A percentile compares a stretch with the other conserved stretches of the same genome.
Conservation (phyloP, 2,329 filamentous ascomycete species). For the Stemphylium lycopersici region DNA sequence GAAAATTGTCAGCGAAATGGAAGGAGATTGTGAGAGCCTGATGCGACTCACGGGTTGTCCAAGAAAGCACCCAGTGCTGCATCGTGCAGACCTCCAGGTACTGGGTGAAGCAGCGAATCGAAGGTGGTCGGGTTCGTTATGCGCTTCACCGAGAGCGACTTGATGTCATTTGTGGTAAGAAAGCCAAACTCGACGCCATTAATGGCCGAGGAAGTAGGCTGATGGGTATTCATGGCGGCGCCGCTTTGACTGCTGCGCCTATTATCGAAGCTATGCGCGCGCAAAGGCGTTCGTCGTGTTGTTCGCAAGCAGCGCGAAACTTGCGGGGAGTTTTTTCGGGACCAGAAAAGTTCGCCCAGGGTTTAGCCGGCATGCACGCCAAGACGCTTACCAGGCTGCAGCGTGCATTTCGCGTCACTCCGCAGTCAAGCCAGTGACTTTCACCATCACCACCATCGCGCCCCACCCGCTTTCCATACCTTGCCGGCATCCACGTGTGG, state of each 20-base stretch:
- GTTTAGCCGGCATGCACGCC: slow-evolving; percentile 31
- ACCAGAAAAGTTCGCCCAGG: slow-evolving; percentile 37
- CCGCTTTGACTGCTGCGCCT: slow-evolving; percentile 20
- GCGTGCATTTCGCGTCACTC: slow-evolving; percentile 25
- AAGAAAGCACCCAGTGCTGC: slow-evolving; percentile 88
- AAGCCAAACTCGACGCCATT: slow-evolving; percentile 89
- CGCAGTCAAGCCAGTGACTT: slow-evolving; percentile 8
- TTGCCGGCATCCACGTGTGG: not conserved
- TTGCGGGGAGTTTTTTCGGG: slow-evolving; percentile 40
- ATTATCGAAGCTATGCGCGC: slow-evolving; percentile 16
- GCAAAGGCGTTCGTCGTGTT: slow-evolving; percentile 17
- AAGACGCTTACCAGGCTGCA: slow-evolving; percentile 15
- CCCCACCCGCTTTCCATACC: not conserved
- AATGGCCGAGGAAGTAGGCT: slow-evolving; percentile 83
- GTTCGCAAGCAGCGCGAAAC: slow-evolving; percentile 16
- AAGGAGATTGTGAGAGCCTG: not conserved
- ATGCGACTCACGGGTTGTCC: slow-evolving; percentile 72
- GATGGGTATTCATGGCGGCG: slow-evolving; percentile 56
- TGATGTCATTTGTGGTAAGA: slow-evolving; percentile 81
- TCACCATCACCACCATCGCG: slow-evolving; percentile 4
- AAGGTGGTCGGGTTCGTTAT: slow-evolving; percentile 96
- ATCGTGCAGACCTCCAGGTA: slow-evolving; percentile 91
- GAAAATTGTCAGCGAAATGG: slow-evolving; percentile 12
- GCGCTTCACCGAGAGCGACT: slow-evolving; percentile 86
- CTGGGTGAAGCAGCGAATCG: slow-evolving; percentile 85